Conservation (phyloP, 441 rosid genomes). For the Pelargonium australe region DNA sequence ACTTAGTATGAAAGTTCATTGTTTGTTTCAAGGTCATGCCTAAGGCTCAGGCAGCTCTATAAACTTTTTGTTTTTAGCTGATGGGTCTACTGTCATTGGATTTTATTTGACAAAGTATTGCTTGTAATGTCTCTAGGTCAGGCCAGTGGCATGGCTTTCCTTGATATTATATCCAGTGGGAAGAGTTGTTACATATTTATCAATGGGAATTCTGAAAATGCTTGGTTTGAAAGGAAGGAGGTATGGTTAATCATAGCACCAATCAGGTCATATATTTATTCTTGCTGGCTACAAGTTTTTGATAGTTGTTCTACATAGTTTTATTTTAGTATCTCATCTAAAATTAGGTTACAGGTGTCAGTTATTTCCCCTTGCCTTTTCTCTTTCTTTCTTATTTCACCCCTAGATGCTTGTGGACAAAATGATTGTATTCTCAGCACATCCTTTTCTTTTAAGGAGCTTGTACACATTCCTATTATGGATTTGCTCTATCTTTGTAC, state of each 20-base stretch:
- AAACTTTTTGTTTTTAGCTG: conserved; percentile 15
- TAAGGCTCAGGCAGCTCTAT: conserved; percentile 4
- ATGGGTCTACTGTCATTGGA: conserved; percentile 13
- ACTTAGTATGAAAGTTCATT: neutral
- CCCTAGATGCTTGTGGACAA: no score
- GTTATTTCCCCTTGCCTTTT: no score
- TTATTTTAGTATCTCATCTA: neutral
- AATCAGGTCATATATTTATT: neutral
- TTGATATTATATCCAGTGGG: conserved; percentile 90
- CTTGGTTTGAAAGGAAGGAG: conserved; percentile 96
- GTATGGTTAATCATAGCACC: conserved; percentile 32
- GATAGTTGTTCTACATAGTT: neutral
- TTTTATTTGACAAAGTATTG: conserved; percentile 28
- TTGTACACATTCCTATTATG: no score
- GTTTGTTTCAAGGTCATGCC: conserved; percentile 10
- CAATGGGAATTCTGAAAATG: conserved; percentile 93
- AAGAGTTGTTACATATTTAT: conserved; percentile 80
- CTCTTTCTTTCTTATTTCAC: no score
- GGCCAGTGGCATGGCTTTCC: conserved; percentile 99
- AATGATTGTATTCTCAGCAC: no score
- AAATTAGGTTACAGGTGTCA: no score
- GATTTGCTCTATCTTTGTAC: no score
- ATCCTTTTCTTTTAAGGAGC: no score
- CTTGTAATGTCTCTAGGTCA: conserved; percentile 69
- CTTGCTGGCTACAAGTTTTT: neutral